Evolutionary conservation across 768 basidiomycete genomes (phyloP), one percentile per base, ranked within the genome.

Genomic region (Mycena pura): DNA sequence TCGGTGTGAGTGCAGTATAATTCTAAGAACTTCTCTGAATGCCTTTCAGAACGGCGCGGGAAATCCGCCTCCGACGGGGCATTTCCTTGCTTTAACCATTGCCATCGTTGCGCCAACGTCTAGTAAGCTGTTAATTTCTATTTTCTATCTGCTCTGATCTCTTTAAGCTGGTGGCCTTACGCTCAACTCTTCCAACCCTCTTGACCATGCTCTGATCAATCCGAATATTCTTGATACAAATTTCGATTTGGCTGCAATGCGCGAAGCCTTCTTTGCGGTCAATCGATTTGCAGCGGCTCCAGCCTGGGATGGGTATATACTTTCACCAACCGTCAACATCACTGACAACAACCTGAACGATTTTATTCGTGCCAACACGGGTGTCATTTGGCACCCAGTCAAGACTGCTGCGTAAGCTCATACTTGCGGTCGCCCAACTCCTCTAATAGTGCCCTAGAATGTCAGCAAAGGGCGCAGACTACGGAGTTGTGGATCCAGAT

Each of bases 201-300:
- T 86, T 69, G 74, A 73, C 28, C 38, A 71, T 24, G 85, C 86
- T 0, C 51, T 74, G 27, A 84, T 88, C 67, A 77, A 88, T 64
- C 82, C 84, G 4, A 77, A 77, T 44, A 79, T 82, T 69, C 73
- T 82, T 21, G 69, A 54, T 28, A 71, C 72, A 8, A 45, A 58
- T 1, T 72, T 76, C 34, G 80, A 79, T 53, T 69, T 74, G 6
- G 60, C 69, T 29, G 67, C 68, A 0, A 50, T 77, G 58, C 63
- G 72, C 3, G 69, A 72, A 40, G 59, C 63, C 6, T 61, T 77
- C 49, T 63, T 62, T 31, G 56, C 68, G 5, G 63, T 60, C 0
- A 60, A 66, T 38, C 69, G 66, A 2, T 77, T 78, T 54, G 51
- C 66, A 1, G 25, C 62, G 0, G 73, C 74, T 0, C 28, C 68